These are phyloP conservation scores for Colletotrichum tofieldiae DNA, from an alignment of 2,329 filamentous ascomycete species.

Conservation along the genomic window DNA sequence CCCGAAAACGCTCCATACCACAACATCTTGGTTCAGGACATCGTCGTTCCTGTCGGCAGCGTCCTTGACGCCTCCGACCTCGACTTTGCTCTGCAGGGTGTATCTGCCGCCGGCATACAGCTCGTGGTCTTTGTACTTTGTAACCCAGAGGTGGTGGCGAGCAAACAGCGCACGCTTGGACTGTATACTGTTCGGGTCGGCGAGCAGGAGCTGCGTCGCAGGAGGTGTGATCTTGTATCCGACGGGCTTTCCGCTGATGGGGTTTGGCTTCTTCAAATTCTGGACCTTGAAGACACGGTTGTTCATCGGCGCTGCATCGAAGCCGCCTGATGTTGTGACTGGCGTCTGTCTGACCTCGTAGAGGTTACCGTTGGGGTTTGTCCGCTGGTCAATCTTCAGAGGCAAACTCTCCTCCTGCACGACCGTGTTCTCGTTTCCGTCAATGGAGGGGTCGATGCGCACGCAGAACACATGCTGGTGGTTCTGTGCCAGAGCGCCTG, in stretches of 20 bases:
- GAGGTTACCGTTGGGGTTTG: constrained; percentile 66
- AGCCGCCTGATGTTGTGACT: constrained; percentile 57
- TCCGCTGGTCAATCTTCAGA: constrained; percentile 57
- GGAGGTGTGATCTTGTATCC: constrained; percentile 56
- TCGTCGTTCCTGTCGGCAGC: constrained; percentile 60
- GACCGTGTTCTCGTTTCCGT: constrained; percentile 67
- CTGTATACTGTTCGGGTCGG: constrained; percentile 41
- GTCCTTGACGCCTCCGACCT: constrained; percentile 44
- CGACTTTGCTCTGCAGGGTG: constrained; percentile 54
- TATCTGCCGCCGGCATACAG: constrained; percentile 50
- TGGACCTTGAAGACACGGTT: constrained; percentile 50
- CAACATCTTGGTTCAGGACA: constrained; percentile 62
- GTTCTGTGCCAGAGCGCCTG: constrained; percentile 69
- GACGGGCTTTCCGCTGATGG: constrained; percentile 53
- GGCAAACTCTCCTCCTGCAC: constrained; percentile 71
- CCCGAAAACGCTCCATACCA: constrained; percentile 64
- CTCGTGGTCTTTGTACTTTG: constrained; percentile 49
- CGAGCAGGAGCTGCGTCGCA: constrained; percentile 54
- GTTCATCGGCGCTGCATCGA: constrained; percentile 60
- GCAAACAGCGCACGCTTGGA: constrained; percentile 50
- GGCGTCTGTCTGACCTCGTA: constrained; percentile 61
- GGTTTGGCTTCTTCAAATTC: constrained; percentile 48
- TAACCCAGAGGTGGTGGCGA: constrained; percentile 50
- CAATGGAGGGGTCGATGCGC: constrained; percentile 69
- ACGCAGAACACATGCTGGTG: constrained; percentile 72